These are phyloP conservation scores for Daldinia caldariorum DNA, from an alignment of 495 filamentous ascomycete genomes.

Conservation along the genomic window DNA sequence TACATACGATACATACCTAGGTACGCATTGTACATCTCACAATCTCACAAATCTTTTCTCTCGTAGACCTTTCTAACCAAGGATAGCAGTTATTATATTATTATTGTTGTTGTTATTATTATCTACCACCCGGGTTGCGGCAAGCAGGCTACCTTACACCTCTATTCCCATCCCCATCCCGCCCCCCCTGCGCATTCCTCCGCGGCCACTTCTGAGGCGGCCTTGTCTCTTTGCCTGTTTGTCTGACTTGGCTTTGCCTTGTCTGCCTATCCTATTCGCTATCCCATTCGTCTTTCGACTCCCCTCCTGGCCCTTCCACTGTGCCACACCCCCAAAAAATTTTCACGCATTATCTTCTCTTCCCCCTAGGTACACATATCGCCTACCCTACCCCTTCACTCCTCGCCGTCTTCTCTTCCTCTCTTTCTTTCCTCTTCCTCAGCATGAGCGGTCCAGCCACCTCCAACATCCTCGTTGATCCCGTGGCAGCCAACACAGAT, in stretches of 20 bases:
- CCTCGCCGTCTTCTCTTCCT: conserved; percentile 46
- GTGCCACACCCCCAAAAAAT: conserved; percentile 50
- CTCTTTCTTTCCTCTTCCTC: conserved; percentile 47
- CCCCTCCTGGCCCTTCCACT: conserved; percentile 43
- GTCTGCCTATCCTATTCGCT: conserved; percentile 39
- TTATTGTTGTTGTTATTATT: conserved; percentile 34
- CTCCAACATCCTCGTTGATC: conserved; percentile 45
- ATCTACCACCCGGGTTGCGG: conserved; percentile 43
- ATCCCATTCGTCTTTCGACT: conserved; percentile 43
- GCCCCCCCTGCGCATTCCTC: conserved; percentile 40
- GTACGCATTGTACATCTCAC: conserved; percentile 20
- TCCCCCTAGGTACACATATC: conserved; percentile 44
- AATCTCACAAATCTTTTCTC: conserved; percentile 10
- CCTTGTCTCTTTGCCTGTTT: conserved; percentile 49
- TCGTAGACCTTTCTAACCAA: conserved; percentile 16
- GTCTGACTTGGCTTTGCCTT: conserved; percentile 45
- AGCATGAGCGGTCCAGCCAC: conserved; percentile 64
- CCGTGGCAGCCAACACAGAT: conserved; percentile 48
- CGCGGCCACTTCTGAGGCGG: conserved; percentile 43
- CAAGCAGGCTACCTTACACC: conserved; percentile 39
- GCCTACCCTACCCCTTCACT: conserved; percentile 45
- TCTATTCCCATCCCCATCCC: conserved; percentile 26
- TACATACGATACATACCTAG: too few species aligned
- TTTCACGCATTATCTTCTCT: conserved; percentile 44
- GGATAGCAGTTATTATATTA: conserved; percentile 38